Conservation (phyloP, 108 stramenopile species). For the Cylindrotheca closterium region DNA sequence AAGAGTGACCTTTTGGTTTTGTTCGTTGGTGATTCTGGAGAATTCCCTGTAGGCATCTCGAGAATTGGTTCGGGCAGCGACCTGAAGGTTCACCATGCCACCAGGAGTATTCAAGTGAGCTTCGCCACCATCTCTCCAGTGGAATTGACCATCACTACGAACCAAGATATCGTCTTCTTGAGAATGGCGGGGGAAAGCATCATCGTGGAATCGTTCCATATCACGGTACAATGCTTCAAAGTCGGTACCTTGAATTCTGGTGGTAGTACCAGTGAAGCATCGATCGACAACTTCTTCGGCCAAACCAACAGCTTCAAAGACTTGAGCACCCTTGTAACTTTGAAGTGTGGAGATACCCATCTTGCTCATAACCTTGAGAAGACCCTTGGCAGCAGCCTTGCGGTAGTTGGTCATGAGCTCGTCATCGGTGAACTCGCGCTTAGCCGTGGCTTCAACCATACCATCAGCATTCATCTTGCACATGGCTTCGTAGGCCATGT, state of each 20-base stretch:
- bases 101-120: conserved; percentile 95
- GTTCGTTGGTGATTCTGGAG: conserved; percentile 81
- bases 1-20: conserved; percentile 89
- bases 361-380: conserved; percentile 96
- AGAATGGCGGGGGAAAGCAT: conserved; percentile 72
- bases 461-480: conserved; percentile 94
- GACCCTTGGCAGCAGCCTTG: conserved; percentile 93
- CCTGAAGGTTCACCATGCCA: conserved; percentile 92
- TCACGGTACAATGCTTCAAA: conserved; percentile 96
- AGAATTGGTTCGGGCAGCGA: conserved; percentile 90
- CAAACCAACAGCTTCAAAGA: conserved; percentile 96
- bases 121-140: conserved; percentile 96
- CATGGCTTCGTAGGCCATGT: conserved; percentile 96
- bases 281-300: conserved; percentile 94
- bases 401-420: conserved; percentile 91
- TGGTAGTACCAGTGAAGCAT: conserved; percentile 96
- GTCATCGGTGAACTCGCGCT: conserved; percentile 77
- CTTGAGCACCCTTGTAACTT: conserved; percentile 96
- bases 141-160: conserved; percentile 94
- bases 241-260: conserved; percentile 94
- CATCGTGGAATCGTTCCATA: conserved; percentile 85
- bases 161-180: conserved; percentile 70
- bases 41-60: conserved; percentile 95
- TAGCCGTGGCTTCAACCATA: conserved; percentile 85
- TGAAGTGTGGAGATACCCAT: conserved; percentile 96